A percentile compares a stretch with the other conserved stretches of the same genome.
phyloP scores from a whole-genome alignment of 768 basidiomycete genomes.

The Tylopilus subfusipes region DNA sequence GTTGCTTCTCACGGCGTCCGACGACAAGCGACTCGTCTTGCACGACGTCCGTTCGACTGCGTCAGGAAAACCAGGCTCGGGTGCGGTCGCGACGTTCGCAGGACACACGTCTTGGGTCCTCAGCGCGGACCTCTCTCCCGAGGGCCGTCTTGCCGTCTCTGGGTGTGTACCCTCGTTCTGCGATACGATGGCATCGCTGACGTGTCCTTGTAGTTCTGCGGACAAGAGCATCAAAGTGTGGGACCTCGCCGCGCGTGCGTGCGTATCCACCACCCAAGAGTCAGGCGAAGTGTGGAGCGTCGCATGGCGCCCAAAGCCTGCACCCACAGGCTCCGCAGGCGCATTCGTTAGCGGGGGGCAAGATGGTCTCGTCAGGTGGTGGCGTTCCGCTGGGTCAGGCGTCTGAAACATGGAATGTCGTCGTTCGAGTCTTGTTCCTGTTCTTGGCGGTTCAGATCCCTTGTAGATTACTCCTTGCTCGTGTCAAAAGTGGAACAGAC shows the following conservation, averaged over 20 bases:
- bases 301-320: constrained; percentile 68
- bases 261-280: constrained; percentile 75
- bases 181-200: neutral
- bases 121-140: constrained; percentile 76
- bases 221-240: constrained; percentile 86
- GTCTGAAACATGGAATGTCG: constrained; percentile 1
- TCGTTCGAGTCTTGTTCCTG: neutral
- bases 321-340: constrained; percentile 52
- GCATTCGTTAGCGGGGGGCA: constrained; percentile 72
- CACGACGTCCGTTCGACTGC: constrained; percentile 81
- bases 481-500: no score
- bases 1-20: constrained; percentile 86
- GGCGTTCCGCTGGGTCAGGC: constrained; percentile 63
- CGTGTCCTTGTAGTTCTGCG: constrained; percentile 52
- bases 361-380: constrained; percentile 73
- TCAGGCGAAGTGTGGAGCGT: constrained; percentile 83
- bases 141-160: constrained; percentile 73
- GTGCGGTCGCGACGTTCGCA: constrained; percentile 78
- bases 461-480: neutral
- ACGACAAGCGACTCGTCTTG: constrained; percentile 86
- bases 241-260: constrained; percentile 72
- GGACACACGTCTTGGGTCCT: constrained; percentile 94
- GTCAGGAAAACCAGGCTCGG: constrained; percentile 57
- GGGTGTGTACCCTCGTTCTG: constrained; percentile 50
- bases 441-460: neutral